Evolutionary conservation across 2,329 filamentous ascomycete species (phyloP), one percentile per base, ranked within the genome.

Genomic region (Sarocladiaceae sp.): DNA sequence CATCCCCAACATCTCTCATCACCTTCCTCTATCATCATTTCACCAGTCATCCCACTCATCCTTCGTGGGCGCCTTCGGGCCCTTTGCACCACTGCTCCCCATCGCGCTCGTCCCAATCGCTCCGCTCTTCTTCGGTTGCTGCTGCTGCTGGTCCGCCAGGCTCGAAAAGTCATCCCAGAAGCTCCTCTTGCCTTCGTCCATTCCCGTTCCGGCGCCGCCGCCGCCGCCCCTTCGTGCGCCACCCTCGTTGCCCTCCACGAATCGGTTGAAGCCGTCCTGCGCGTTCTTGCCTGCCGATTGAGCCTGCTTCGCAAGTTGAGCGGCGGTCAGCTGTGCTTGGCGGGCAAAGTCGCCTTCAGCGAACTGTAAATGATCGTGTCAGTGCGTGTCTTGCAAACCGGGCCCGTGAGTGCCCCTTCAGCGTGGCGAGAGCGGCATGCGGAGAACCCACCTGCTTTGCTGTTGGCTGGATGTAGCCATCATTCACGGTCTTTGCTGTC

Each of bases 131-230:
- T 58, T 58, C 13, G 45, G 33, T 52, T 60, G 47, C 32, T 59
- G 59, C 51, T 67, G 64, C 47, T 67, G 64, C 55, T 77, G 70
- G 65, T 83, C 76, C 0, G 80, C 83, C 20, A 83, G 63, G 21
- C 76, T 79, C 0, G 88, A 83, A 64, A 97, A 95, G 53, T 85
- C 84, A 60, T 95, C 90, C 90, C 90, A 96, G 65, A 95, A 95
- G 53, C 86, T 84, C 60, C 84, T 84, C 64, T 83, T 85, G 76
- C 62, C 84, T 74, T 70, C 73, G 56, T 82, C 73, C 43, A 80
- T 56, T 45, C 63, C 68, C 46, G 64, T 58, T 46, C 66, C 58
- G 47, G 53, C 49, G 44, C 56, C 55, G 33, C 66, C 57, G 19
- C 72, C 68, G 13, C 76, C 75, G 3, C 85, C 88, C 59, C 35